Evolutionary conservation across 2,329 filamentous ascomycete species (phyloP), one percentile per base, ranked within the genome.

Genomic region (Aureobasidium melanogenum): DNA sequence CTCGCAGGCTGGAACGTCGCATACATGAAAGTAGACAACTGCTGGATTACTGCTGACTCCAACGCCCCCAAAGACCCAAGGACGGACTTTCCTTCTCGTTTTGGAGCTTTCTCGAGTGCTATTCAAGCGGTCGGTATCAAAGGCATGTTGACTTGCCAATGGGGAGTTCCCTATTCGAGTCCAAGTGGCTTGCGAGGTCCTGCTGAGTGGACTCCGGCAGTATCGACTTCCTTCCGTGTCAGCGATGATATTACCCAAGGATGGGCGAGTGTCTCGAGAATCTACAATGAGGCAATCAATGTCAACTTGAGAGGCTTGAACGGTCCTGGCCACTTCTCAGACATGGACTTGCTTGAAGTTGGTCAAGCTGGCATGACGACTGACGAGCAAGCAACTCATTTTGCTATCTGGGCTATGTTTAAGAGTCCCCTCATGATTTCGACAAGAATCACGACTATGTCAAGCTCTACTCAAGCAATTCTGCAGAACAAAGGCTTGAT

Each of bases 401-500:
- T 69, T 38, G 68, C 68, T 9, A 65, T 69, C 28, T 71, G 69
- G 69, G 64, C 68, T 17, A 66, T 67, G 59, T 68, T 70, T 63
- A 71, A 71, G 62, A 67, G 64, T 41, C 63, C 66, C 7, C 60
- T 71, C 9, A 66, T 69, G 64, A 58, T 71, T n/a, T 68, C 67
- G 1, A 67, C 66, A 22, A 61, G 61, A 19, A 58, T 67, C 24
- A 26, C 51, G 7, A 24, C 41, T 10, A 65, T 70, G 50, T 66
- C 66, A 14, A 52, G 58, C 15, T 60, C 63, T 6, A 67, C 67
- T 3, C 54, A 63, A 22, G 58, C 62, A 24, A 68, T 75, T 50
- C 63, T 77, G 50, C 73, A 72, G 1, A 84, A 84, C 68, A 72
- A 75, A 28, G 82, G 83, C 60, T 77, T 83, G 24, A 80, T 86